Conservation (phyloP, 1,139 yeast species). For the Kluyveromyces sp. region DNA sequence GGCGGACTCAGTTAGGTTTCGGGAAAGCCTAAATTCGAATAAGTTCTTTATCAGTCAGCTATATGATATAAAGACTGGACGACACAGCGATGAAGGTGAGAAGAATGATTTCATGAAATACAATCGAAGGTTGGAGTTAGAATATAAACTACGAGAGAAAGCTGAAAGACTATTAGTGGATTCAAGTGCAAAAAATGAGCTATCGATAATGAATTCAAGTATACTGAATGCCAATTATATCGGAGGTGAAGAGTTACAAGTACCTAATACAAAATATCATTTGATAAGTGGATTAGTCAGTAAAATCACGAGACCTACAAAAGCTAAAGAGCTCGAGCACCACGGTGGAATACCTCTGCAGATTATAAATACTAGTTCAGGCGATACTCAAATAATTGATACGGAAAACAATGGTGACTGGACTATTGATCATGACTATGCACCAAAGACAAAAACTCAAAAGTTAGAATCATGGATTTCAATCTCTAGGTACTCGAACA, state of each 20-base stretch:
- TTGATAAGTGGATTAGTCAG: background rate
- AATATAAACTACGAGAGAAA: slow-evolving; percentile 20
- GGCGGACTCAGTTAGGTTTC: slow-evolving; percentile 14
- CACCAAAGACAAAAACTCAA: background rate
- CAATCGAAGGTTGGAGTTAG: slow-evolving; percentile 17
- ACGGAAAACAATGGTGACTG: slow-evolving; percentile 8
- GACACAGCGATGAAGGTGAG: slow-evolving; percentile 5
- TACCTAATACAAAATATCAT: background rate
- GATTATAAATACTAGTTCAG: background rate
- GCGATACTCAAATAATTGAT: slow-evolving; percentile 10
- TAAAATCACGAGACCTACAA: background rate
- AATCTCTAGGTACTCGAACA: background rate
- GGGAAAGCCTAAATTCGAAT: slow-evolving; percentile 14
- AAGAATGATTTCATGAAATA: slow-evolving; percentile 17
- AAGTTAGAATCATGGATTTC: slow-evolving; percentile 2
- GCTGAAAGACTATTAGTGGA: slow-evolving; percentile 16
- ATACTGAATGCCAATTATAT: slow-evolving; percentile 11
- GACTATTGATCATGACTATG: slow-evolving; percentile 5
- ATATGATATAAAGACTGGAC: slow-evolving; percentile 10
- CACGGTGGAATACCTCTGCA: background rate
- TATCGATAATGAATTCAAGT: slow-evolving; percentile 16
- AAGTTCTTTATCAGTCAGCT: slow-evolving; percentile 18
- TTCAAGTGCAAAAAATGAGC: slow-evolving; percentile 10
- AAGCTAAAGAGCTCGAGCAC: no score
- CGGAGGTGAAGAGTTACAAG: slow-evolving; percentile 10